Evolutionary conservation across 495 filamentous ascomycete species (phyloP).

Genomic region (Beverwykella pulmonaria): DNA sequence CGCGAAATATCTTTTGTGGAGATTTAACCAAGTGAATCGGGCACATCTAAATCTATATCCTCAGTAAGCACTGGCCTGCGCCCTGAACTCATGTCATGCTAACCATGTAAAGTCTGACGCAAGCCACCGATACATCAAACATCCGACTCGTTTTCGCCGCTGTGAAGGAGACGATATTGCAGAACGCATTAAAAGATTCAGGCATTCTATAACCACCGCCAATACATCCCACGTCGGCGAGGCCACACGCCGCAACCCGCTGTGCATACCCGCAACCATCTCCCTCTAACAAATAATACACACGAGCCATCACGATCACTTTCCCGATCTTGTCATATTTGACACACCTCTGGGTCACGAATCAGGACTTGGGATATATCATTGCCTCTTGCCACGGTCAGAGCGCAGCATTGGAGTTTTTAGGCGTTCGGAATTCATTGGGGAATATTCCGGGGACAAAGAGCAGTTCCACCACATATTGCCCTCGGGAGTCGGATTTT

Average conservation of each 20-base stretch:
- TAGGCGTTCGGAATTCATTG: slow-evolving; percentile 15
- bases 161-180: slow-evolving; percentile 97
- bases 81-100: background rate
- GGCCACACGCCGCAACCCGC: slow-evolving; percentile 17
- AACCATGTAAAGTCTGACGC: slow-evolving; percentile 70
- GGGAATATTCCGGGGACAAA: background rate
- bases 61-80: slow-evolving; percentile 65
- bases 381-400: slow-evolving; percentile 28
- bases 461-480: slow-evolving; percentile 1
- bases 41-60: slow-evolving; percentile 96
- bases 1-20: slow-evolving; percentile 95
- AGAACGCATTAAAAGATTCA: slow-evolving; percentile 97
- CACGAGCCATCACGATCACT: slow-evolving; percentile 26
- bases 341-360: slow-evolving; percentile 30
- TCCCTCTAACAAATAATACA: slow-evolving; percentile 17
- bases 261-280: slow-evolving; percentile 33
- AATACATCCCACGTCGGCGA: slow-evolving; percentile 7
- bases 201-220: slow-evolving; percentile 74
- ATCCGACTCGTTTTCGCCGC: slow-evolving; percentile 97
- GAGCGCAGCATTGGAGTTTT: slow-evolving; percentile 40
- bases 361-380: slow-evolving; percentile 28
- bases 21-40: slow-evolving; percentile 97
- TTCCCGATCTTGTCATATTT: slow-evolving; percentile 15
- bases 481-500: slow-evolving; percentile 22
- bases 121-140: slow-evolving; percentile 98